phyloP scores from a whole-genome alignment of 164 flowering plant species.

The Annona cherimola region DNA sequence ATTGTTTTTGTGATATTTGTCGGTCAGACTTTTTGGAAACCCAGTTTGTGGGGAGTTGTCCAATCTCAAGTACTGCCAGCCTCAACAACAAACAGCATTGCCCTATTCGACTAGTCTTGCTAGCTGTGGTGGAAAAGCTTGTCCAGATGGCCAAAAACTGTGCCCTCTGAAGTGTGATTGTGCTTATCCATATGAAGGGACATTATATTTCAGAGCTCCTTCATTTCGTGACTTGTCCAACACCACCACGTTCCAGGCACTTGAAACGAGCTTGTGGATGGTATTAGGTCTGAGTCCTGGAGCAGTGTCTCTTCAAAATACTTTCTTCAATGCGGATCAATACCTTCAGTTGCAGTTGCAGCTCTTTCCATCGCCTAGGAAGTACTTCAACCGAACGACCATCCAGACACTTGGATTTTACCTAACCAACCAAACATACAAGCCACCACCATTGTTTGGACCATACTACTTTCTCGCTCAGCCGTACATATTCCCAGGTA shows the following conservation, averaged over 20 bases:
- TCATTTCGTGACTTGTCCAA: conserved; percentile 65
- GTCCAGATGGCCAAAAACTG: conserved; percentile 46
- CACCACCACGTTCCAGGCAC: conserved; percentile 44
- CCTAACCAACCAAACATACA: conserved; percentile 54
- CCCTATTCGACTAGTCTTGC: conserved; percentile 68
- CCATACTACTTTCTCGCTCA: conserved; percentile 56
- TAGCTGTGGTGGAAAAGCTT: conserved; percentile 46
- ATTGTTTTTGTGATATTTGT: background rate
- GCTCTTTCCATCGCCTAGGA: conserved; percentile 62
- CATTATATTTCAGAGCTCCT: conserved; percentile 73
- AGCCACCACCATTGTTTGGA: conserved; percentile 56
- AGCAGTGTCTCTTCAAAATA: conserved; percentile 61
- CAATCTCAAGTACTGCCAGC: conserved; percentile 50
- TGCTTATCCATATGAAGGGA: conserved; percentile 76
- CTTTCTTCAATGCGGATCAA: conserved; percentile 55
- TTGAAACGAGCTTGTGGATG: conserved; percentile 68
- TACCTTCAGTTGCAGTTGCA: conserved; percentile 60
- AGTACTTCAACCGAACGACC: conserved; percentile 55
- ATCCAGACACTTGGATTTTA: conserved; percentile 57
- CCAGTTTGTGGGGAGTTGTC: conserved; percentile 51
- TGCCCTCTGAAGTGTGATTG: conserved; percentile 86
- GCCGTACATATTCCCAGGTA: conserved; percentile 59
- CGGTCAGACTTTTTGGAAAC: conserved; percentile 60
- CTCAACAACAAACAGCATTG: conserved; percentile 26
- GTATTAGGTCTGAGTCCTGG: conserved; percentile 61